Base-by-base conservation (phyloP, 441 rosid species). In the Brassica balearica region DNA sequence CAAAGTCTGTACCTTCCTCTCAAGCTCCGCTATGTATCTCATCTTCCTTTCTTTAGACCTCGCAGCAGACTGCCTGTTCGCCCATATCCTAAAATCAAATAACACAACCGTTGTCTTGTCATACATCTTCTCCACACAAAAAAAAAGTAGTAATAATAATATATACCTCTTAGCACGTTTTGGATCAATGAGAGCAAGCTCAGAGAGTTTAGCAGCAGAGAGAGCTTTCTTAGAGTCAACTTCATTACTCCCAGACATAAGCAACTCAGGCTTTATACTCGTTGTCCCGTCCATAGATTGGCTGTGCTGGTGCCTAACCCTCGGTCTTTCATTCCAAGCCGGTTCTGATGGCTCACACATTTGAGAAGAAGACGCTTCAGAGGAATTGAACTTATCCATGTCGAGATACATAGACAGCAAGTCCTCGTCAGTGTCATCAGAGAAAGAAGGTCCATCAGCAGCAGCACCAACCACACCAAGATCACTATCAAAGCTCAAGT, bases 191-290 rank as follows among this genome's bases (percentile, higher is more conserved):
- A 94, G 93, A 56, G 99, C 97, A 81, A 96, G 97, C 86, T 96
- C 99, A n/a, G 99, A 92, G 78, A 96, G 99, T 87, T 96, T 94
- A 46, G 97, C 89, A 81, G 99, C 95, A 51, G 99, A 92, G 63
- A 92, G 82, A 12, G 97, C 88, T 82, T 96, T 96, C 92, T 96
- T 96, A 75, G 94, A n/a, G n/a, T n/a, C 98, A 68, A 85, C 87
- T 9, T 78, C n/a, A 46, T 94, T 98, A 7, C 88, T 84, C 71
- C 91, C 94, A 3, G 89, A 86, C 78, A 96, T 83, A 53, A 96
- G 96, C 98, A 96, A 86, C 85, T 94, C 98, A n/a, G 93, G 88
- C 78, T 91, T 91, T 34, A 96, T 89, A 75, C 80, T 86, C 0
- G 90, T 86, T 0, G 98, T 91, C 25, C 99, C 99, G 62, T 96